Evolutionary conservation across 2,329 filamentous ascomycete species (phyloP), one percentile per base, ranked within the genome.

Genomic region (Fusarium subglutinans): DNA sequence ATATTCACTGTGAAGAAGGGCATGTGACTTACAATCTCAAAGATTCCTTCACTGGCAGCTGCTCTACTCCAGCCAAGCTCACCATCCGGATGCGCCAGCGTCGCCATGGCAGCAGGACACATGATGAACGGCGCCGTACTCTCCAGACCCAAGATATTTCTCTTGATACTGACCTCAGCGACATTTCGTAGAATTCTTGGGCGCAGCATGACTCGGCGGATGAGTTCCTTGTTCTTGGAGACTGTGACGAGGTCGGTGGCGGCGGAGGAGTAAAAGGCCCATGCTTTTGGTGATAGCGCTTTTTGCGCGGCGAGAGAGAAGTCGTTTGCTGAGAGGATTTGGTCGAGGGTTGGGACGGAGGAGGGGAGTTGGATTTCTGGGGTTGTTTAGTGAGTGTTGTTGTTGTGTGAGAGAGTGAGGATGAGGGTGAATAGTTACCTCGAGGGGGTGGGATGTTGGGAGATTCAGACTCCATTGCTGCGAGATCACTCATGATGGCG

Each of bases 221-320:
- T 91, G 69, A 86, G 83, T 1, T 85, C 83, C 30, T 83, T 85
- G 79, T 93, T 93, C 56, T 86, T 85, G 56, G 70, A 74, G 54
- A 90, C 88, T 43, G 91, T 89, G 76, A 86, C 86, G n/a, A 84
- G 80, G 77, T 87, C 91, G 11, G 90, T 92, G 17, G 91, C 89
- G 5, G 90, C 91, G 14, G 90, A 91, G 26, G 89, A 91, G 78
- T 91, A 89, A 77, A 92, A 93, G 1, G 91, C 91, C 89, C 90
- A 92, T n/a, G 90, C 88, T 77, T 93, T 93, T 28, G 87, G 85
- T 14, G 86, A 85, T 54, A 91, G 84, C 11, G 86, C 87, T 33
- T 83, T 82, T 22, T 86, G 85, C 8, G 91, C 90, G 0, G 87
- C 89, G 17, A 82, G 66, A 58, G 89, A 86, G 77, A 92, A 92